These are phyloP conservation scores for Thymus quinquecostatus DNA, from an alignment of 257 asterid species.

Conservation along the genomic window DNA sequence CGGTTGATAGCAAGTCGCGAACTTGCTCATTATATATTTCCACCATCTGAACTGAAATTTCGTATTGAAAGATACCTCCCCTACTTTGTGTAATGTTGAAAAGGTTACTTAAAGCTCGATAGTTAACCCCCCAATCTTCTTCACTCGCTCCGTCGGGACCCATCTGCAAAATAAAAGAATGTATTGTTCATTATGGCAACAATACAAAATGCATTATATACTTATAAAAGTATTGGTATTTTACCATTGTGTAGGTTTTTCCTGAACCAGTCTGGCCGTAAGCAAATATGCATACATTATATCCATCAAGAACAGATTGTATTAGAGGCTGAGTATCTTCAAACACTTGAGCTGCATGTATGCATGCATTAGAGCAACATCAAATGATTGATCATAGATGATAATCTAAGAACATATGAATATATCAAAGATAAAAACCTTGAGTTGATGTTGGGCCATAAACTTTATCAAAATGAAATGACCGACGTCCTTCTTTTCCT, in stretches of 20 bases:
- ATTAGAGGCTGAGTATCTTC: constrained; percentile 80
- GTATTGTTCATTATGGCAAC: constrained; percentile 31
- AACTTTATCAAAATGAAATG: constrained; percentile 82
- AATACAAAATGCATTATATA: not conserved
- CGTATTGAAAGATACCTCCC: constrained; percentile 56
- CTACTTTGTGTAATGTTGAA: constrained; percentile 71
- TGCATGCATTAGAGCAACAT: constrained; percentile 13
- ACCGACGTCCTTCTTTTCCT: constrained; percentile 91
- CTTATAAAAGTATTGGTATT: constrained; percentile 5
- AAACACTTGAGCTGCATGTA: constrained; percentile 80
- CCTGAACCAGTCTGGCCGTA: constrained; percentile 99
- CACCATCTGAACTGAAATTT: constrained; percentile 91
- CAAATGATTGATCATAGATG: not conserved
- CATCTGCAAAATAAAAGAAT: constrained; percentile 47
- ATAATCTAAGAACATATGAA: not conserved
- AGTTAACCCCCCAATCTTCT: constrained; percentile 94
- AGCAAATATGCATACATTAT: constrained; percentile 88
- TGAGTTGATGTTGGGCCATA: constrained; percentile 76
- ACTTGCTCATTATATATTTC: constrained; percentile 97
- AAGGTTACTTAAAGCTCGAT: constrained; percentile 84
- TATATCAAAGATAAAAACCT: constrained; percentile 51
- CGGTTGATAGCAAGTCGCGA: constrained; percentile 85
- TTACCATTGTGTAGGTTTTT: constrained; percentile 94
- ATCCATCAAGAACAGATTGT: constrained; percentile 98
- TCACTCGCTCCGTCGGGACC: constrained; percentile 90